Evolutionary conservation across 805 yeast species (phyloP).

Genomic region (Suhomyces sp.): DNA sequence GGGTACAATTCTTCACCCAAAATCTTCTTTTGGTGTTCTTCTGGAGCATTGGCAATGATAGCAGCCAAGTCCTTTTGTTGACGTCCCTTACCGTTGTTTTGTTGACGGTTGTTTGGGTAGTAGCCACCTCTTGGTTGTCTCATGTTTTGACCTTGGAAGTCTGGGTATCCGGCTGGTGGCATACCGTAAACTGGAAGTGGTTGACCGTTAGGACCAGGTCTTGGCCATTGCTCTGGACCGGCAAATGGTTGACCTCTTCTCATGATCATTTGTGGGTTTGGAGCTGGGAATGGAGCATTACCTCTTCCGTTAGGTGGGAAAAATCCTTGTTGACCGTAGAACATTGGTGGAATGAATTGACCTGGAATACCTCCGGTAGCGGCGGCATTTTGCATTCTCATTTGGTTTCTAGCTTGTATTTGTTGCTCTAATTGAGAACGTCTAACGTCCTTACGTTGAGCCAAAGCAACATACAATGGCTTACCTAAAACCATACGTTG

Average conservation of each 20-base stretch:
- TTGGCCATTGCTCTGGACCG: constrained; percentile 68
- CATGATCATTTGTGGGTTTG: constrained; percentile 79
- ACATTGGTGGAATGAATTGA: constrained; percentile 84
- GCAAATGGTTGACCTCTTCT: constrained; percentile 68
- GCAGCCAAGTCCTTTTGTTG: constrained; percentile 58
- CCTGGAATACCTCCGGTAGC: constrained; percentile 85
- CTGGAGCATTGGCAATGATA: constrained; percentile 63
- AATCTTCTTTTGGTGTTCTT: constrained; percentile 93
- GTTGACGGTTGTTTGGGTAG: constrained; percentile 45
- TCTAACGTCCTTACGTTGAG: constrained; percentile 98
- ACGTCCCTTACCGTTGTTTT: constrained; percentile 37
- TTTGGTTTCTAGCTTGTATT: constrained; percentile 95
- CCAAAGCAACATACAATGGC: constrained; percentile 97
- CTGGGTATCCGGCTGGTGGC: constrained; percentile 73
- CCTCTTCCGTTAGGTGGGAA: constrained; percentile 86
- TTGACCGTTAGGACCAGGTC: constrained; percentile 80
- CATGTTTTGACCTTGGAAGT: constrained; percentile 42
- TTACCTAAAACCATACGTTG: constrained; percentile 92
- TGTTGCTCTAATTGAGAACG: constrained; percentile 96
- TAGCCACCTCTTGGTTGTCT: constrained; percentile 63
- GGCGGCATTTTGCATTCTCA: constrained; percentile 96
- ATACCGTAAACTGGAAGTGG: constrained; percentile 81
- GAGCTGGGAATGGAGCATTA: constrained; percentile 63
- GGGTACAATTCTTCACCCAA: constrained; percentile 97
- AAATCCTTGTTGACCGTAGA: constrained; percentile 81